Evolutionary conservation across 805 yeast species (phyloP), one percentile per base, ranked within the genome.

Genomic region (Starmerella bombicola): DNA sequence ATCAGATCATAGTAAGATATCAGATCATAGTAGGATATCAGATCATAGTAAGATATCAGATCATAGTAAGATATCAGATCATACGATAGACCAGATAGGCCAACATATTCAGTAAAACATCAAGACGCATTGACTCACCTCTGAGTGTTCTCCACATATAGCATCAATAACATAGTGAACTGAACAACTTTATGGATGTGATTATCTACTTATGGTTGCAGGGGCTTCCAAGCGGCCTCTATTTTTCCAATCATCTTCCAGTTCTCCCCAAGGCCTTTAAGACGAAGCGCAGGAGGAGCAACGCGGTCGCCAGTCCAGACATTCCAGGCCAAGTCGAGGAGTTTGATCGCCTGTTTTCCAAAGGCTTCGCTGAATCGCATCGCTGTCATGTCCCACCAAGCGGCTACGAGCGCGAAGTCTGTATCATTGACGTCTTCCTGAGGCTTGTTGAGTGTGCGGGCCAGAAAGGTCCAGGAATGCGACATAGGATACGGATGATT

Each of bases 381-480:
- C 0, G 81, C 86, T 36, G 79, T 68, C 4, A 85, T 74, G 49
- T 91, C 97, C 94, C 96, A 84, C 96, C 96, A 86, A 25, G 80
- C 73, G 2, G 83, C 78, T 3, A 76, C 68, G 2, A 79, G 71
- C 0, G 75, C 66, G 55, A 68, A 86, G 56, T 86, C 94, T 1
- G 79, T 70, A 48, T 82, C 78, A 0, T 74, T 64, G 10, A 85
- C 54, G 12, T 70, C 56, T 0, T 63, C 62, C 3, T 54, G 25
- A 1, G 74, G 70, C 20, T 69, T 62, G 59, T 91, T 85, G 32
- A 80, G 64, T 37, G 74, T 58, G 33, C 96, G 64, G 0, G 95
- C 78, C n/a, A 80, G 49, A 56, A 83, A 69, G 24, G 52, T 62
- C 97, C 97, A 88, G 19, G 70, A 64, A 43, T 69, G 61, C 8